Evolutionary conservation across 306 rosid genomes (phyloP).

Genomic region (Carpinus fangiana): DNA sequence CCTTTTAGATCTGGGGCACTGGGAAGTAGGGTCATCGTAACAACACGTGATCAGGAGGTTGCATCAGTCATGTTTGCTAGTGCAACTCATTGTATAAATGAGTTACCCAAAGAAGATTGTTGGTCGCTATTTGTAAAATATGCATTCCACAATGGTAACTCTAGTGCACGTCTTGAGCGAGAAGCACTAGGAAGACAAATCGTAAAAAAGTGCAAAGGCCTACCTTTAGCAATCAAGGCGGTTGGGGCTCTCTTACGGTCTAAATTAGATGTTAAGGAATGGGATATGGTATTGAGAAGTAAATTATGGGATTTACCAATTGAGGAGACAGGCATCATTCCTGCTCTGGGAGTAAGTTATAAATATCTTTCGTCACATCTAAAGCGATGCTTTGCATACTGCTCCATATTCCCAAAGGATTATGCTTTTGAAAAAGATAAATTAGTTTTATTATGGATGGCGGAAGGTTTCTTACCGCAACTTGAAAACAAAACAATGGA

Average conservation of each 20-base stretch:
- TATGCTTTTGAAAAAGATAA: slow-evolving; percentile 10
- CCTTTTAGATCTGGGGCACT: background rate
- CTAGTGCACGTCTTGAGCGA: background rate
- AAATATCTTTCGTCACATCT: background rate
- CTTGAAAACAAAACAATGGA: too few relatives aligned
- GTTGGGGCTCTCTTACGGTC: slow-evolving; percentile 11
- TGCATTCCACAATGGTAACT: slow-evolving; percentile 12
- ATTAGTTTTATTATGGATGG: slow-evolving; percentile 22
- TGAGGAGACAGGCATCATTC: background rate
- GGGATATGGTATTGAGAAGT: slow-evolving; percentile 6
- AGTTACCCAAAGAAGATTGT: slow-evolving; percentile 1
- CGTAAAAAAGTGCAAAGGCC: slow-evolving; percentile 15
- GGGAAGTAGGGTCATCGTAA: background rate
- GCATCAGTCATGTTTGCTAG: background rate
- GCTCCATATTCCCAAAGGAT: slow-evolving; percentile 13
- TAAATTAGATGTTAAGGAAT: background rate
- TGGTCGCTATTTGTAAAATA: slow-evolving; percentile 17
- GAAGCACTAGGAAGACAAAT: slow-evolving; percentile 11
- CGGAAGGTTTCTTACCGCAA: slow-evolving; percentile 16
- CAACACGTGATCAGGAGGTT: slow-evolving; percentile 2
- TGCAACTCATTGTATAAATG: background rate
- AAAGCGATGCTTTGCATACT: slow-evolving; percentile 18
- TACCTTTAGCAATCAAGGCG: slow-evolving; percentile 22
- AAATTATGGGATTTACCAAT: slow-evolving; percentile 14
- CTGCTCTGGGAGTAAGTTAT: slow-evolving; percentile 22